Conservation (phyloP, 306 rosid species). For the Cucurbita maxima region DNA sequence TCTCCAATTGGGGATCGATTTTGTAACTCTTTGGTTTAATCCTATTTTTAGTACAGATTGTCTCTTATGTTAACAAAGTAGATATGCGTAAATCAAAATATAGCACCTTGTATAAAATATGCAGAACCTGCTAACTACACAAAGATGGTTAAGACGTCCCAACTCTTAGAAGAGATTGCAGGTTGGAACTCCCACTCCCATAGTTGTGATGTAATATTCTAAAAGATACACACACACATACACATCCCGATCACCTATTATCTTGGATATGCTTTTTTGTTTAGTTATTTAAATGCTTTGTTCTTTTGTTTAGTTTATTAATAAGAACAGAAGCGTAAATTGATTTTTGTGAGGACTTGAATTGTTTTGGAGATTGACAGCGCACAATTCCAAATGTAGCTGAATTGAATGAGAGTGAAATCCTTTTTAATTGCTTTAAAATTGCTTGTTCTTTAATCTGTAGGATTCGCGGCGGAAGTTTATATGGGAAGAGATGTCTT, state of each 20-base stretch:
- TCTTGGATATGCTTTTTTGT: neutral
- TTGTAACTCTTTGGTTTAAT: neutral
- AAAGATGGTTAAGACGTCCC: neutral
- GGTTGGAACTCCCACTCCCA: neutral
- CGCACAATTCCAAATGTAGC: neutral
- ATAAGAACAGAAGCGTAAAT: neutral
- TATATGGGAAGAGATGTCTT: conserved; percentile 99
- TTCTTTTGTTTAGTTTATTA: neutral
- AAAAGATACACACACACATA: too few species aligned
- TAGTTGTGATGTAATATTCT: neutral
- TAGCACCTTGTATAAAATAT: neutral
- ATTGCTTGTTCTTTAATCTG: conserved; percentile 5
- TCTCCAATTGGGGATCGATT: neutral
- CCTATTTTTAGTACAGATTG: neutral
- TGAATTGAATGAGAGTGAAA: neutral
- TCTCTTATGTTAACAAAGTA: neutral
- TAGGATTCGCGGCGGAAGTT: conserved; percentile 83
- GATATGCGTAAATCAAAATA: too few species aligned
- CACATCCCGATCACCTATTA: neutral
- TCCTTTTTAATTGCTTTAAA: neutral
- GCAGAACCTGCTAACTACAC: neutral
- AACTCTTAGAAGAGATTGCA: neutral
- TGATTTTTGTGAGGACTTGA: neutral
- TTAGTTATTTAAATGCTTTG: neutral
- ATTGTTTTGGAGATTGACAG: neutral